Evolutionary conservation across 2,329 filamentous ascomycete genomes (phyloP), one percentile per base, ranked within the genome.

Genomic region (Colletotrichum filicis): DNA sequence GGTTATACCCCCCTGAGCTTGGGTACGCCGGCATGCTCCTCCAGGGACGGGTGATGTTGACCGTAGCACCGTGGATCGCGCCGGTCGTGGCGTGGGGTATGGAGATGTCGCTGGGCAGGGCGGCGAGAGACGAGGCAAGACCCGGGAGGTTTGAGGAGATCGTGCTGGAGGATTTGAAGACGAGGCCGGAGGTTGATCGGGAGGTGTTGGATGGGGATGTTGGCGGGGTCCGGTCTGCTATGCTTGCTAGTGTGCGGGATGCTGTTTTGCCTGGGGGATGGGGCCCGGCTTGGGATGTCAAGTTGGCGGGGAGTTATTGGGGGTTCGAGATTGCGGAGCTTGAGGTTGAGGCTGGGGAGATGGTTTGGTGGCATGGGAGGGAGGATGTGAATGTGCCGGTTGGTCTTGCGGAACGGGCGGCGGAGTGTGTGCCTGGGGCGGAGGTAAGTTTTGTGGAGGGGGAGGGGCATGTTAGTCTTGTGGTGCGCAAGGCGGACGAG

Each of bases 321-420:
- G 80, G 81, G 0, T 82, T 83, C 60, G 56, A 64, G 0, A 75
- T 81, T 28, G 78, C 80, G 26, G 77, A 80, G 24, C 74, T 83
- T 3, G 52, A 72, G 6, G 79, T 75, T 55, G 74, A 76, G 8
- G 68, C 73, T 5, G 52, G 42, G 8, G 24, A 46, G 22, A 66
- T 83, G 42, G 68, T 75, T 26, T 78, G 81, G 6, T 83, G 81
- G 79, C 80, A 84, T 61, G 82, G 82, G 1, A 74, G 69, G 1
- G 73, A 78, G 22, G 82, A 83, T 35, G 65, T 28, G 12, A 81
- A 83, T 52, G 77, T 79, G 1, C 82, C 81, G 1, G 76, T 82
- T 11, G 69, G 67, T 24, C 79, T 80, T 77, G 67, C 24, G 8
- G 19, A 58, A 32, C 35, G 61, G 57, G 66, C 66, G 9, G 28